phyloP scores from a whole-genome alignment of 768 basidiomycete genomes.

The Hypsizygus marmoreus region DNA sequence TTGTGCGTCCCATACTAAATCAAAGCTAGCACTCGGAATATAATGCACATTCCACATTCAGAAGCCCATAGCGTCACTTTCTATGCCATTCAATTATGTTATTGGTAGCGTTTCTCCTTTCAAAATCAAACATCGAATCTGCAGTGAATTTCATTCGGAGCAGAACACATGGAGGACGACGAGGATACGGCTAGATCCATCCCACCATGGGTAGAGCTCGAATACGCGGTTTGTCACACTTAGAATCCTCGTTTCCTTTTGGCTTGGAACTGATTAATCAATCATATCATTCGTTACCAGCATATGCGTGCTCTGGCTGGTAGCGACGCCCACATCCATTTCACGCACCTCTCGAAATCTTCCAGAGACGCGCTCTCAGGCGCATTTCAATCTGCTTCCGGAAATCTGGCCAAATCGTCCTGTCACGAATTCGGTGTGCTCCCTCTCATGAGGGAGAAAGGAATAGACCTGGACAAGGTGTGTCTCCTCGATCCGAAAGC shows the following conservation, averaged over 20 bases:
- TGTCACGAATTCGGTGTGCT: slow-evolving; percentile 56
- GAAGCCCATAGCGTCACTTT: too few relatives aligned
- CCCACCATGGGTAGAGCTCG: slow-evolving; percentile 90
- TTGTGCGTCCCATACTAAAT: too few relatives aligned
- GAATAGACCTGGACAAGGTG: slow-evolving; percentile 56
- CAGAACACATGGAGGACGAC: slow-evolving; percentile 97
- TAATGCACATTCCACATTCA: too few relatives aligned
- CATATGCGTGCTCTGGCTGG: slow-evolving; percentile 87
- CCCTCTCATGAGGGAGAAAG: slow-evolving; percentile 53
- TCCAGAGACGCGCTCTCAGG: slow-evolving; percentile 58
- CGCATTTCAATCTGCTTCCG: slow-evolving; percentile 26
- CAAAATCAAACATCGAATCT: slow-evolving; percentile 8
- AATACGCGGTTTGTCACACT: slow-evolving; percentile 67
- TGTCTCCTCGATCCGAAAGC: slow-evolving; percentile 97
- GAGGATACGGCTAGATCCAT: slow-evolving; percentile 70
- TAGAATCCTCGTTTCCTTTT: slow-evolving; percentile 7
- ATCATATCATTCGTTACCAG: slow-evolving; percentile 31
- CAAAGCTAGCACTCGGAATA: too few relatives aligned
- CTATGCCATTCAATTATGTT: slow-evolving; percentile 55
- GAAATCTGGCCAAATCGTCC: slow-evolving; percentile 34
- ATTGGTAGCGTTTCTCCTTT: slow-evolving; percentile 43
- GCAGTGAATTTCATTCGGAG: slow-evolving; percentile 6
- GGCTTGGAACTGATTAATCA: background rate
- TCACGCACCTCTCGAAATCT: slow-evolving; percentile 82
- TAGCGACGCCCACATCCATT: slow-evolving; percentile 62